Evolutionary conservation across 2,329 filamentous ascomycete species (phyloP).

Genomic region (Xylariales sp.): DNA sequence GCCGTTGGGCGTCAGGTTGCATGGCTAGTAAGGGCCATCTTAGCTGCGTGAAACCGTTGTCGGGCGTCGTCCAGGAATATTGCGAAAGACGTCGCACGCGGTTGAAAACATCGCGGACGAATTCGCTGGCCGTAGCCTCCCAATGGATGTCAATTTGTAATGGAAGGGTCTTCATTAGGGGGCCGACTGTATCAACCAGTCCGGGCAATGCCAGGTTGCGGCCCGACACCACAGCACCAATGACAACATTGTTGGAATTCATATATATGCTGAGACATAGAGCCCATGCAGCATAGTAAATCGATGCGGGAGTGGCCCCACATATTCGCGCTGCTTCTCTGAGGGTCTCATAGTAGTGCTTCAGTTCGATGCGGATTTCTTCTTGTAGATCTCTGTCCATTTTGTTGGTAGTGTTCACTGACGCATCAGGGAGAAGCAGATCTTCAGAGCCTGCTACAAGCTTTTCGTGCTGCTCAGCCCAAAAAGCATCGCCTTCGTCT

Average conservation of each 20-base stretch:
- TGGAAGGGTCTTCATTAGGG: constrained; percentile 28
- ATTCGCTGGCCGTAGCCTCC: constrained; percentile 12
- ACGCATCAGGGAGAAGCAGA: no score
- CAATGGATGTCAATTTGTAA: constrained; percentile 15
- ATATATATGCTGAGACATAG: constrained; percentile 25
- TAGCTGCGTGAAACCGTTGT: no score
- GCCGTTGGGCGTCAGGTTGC: no score
- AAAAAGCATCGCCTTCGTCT: no score
- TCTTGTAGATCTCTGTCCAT: no score
- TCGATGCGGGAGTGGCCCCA: neutral
- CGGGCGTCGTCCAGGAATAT: constrained; percentile 16
- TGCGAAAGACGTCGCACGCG: constrained; percentile 5
- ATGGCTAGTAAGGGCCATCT: no score
- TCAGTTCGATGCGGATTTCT: no score
- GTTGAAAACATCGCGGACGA: constrained; percentile 11
- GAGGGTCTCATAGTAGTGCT: no score
- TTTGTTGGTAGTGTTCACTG: no score
- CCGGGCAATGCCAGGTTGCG: constrained; percentile 27
- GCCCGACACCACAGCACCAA: constrained; percentile 31
- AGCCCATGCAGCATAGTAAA: constrained; percentile 27
- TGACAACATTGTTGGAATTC: constrained; percentile 25
- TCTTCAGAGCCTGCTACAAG: no score
- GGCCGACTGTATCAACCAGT: constrained; percentile 26
- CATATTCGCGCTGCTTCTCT: no score
- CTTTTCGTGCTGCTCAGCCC: no score